Evolutionary conservation across 768 basidiomycete species (phyloP).

Genomic region (Lentinula aciculospora): DNA sequence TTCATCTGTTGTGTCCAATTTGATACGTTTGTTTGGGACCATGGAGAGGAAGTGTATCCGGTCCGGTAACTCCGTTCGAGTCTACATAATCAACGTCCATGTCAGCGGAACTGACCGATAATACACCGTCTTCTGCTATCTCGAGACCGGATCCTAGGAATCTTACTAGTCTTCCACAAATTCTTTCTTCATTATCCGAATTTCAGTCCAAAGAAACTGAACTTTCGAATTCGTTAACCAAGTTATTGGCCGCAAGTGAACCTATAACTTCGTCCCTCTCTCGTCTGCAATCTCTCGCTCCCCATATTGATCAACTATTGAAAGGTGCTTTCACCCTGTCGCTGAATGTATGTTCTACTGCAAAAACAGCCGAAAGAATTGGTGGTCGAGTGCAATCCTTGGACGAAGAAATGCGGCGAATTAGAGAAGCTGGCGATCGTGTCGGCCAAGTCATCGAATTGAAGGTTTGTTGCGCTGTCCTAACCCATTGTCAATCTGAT

Average conservation of each 20-base stretch:
- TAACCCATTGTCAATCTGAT: not conserved
- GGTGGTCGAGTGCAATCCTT: slow-evolving; percentile 86
- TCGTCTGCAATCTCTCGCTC: slow-evolving; percentile 54
- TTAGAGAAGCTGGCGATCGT: slow-evolving; percentile 85
- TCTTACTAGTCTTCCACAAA: slow-evolving; percentile 61
- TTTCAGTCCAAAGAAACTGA: slow-evolving; percentile 75
- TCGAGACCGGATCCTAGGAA: slow-evolving; percentile 9
- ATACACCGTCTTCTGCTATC: not conserved
- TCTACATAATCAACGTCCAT: no score
- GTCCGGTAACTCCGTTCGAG: no score
- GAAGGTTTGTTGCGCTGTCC: slow-evolving; percentile 27
- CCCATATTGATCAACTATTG: slow-evolving; percentile 58
- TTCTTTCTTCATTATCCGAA: slow-evolving; percentile 67
- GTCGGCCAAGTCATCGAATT: slow-evolving; percentile 90
- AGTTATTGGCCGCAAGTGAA: slow-evolving; percentile 62
- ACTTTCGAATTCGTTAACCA: slow-evolving; percentile 67
- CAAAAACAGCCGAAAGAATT: slow-evolving; percentile 78
- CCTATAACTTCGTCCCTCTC: slow-evolving; percentile 59
- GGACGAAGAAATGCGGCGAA: slow-evolving; percentile 90
- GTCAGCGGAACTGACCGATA: not conserved
- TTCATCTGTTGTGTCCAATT: slow-evolving; percentile 8
- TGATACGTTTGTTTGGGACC: slow-evolving; percentile 6
- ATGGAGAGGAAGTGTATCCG: not conserved
- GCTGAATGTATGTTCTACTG: slow-evolving; percentile 62
- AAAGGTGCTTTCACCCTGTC: slow-evolving; percentile 50